Conservation (phyloP, 768 basidiomycete species). For the Russula virescens region DNA sequence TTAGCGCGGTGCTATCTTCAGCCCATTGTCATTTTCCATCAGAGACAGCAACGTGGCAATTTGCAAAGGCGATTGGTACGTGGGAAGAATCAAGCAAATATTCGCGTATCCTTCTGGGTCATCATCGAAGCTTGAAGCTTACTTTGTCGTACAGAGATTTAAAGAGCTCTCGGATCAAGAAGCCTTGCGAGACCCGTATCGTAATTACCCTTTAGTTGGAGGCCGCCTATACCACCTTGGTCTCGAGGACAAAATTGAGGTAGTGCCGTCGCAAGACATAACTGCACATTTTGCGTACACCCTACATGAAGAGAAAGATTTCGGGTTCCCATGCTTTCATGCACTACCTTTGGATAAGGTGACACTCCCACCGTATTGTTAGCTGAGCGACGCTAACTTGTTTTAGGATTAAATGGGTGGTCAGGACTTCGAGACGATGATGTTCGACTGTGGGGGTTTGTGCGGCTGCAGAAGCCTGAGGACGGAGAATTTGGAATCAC, state of each 20-base stretch:
- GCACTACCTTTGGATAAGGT: conserved; percentile 4
- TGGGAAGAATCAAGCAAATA: neutral
- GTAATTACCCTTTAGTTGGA: neutral
- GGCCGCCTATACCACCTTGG: neutral
- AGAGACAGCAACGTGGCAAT: neutral
- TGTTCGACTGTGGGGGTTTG: too few species aligned
- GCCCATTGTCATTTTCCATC: neutral
- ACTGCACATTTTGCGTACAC: neutral
- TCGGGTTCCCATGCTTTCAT: conserved; percentile 1
- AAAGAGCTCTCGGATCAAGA: neutral
- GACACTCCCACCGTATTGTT: neutral
- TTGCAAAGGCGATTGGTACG: neutral
- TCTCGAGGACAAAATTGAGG: neutral
- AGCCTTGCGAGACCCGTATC: neutral
- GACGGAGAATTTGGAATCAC: too few species aligned
- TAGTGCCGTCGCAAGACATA: neutral
- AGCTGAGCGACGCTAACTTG: neutral
- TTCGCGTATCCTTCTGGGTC: neutral
- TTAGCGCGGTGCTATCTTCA: neutral
- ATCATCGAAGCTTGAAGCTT: neutral
- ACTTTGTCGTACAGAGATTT: neutral
- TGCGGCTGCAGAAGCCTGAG: too few species aligned
- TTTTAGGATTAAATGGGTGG: neutral
- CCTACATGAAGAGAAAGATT: neutral
- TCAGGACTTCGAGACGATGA: too few species aligned